phyloP scores from a whole-genome alignment of 2,329 filamentous ascomycete species.

The Geosmithia putterillii region DNA sequence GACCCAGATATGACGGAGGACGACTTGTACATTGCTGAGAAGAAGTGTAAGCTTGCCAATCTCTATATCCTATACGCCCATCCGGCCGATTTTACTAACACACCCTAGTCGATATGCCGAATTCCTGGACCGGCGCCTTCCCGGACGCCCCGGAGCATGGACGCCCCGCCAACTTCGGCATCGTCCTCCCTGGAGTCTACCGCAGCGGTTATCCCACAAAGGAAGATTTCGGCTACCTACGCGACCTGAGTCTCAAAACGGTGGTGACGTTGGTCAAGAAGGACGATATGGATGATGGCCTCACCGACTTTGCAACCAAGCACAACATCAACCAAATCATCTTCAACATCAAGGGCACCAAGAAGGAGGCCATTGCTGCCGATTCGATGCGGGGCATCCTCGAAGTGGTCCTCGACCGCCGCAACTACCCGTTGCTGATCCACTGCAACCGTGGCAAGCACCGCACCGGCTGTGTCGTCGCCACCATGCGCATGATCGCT shows the following conservation, averaged over 20 bases:
- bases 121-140: constrained; percentile 1
- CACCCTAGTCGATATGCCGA: constrained; percentile 1
- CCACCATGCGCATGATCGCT: constrained; percentile 60
- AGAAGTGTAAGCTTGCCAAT: constrained; percentile 3
- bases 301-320: constrained; percentile 48
- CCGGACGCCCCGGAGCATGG: constrained; percentile 12
- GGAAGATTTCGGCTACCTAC: constrained; percentile 59
- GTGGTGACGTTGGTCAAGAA: constrained; percentile 63
- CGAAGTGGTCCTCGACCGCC: constrained; percentile 54
- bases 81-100: neutral
- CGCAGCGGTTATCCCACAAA: constrained; percentile 68
- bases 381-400: constrained; percentile 60
- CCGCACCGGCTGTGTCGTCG: constrained; percentile 82
- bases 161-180: constrained; percentile 60
- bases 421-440: constrained; percentile 70
- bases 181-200: constrained; percentile 63
- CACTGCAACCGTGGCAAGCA: constrained; percentile 96
- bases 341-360: constrained; percentile 78
- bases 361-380: constrained; percentile 60
- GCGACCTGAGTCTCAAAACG: constrained; percentile 59
- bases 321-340: constrained; percentile 61
- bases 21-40: neutral
- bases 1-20: neutral
- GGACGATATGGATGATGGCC: constrained; percentile 40
- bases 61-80: neutral